Base-by-base conservation (phyloP, 2,329 filamentous ascomycete genomes). In the Lasiodiplodia gonubiensis region DNA sequence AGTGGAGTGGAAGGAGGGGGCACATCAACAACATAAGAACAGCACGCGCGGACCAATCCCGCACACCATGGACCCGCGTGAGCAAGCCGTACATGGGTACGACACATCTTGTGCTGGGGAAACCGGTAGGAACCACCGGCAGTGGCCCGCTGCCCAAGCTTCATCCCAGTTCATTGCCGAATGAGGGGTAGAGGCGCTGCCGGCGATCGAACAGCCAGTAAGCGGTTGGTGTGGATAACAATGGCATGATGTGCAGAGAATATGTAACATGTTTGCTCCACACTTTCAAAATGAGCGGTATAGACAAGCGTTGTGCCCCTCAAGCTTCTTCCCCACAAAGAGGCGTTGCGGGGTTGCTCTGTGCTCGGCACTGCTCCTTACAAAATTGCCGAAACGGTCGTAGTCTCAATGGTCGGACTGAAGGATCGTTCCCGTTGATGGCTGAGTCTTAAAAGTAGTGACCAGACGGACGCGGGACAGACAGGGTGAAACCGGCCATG, bases 281-380 rank as follows among this genome's bases (percentile, higher is more conserved):
- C 42, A 46, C 42, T 21, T 33, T 46, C 42, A 21, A 18, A n/a
- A 46, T 8, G 33, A 35, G 30, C 53, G 33, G 30, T 39, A 37
- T 30, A 35, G 52, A 35, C 25, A 61, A 18, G 25, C 25, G 57
- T 27, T 11, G 25, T 49, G 25, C 57, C 57, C 39, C 57, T 61
- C 57, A 61, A 27, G 57, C 57, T n/a, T 35, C 27, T 51, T 51
- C 59, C 59, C 59, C 59, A 51, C 59, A 63, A 63, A 63, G 59
- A 63, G 59, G 46, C 59, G 59, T 63, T 63, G 59, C 51, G 59
- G 59, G 59, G 59, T 63, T 51, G 39, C 42, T 33, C 39, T 37
- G 18, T 61, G 42, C 59, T 51, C 59, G 59, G 59, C 42, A 63
- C 37, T 63, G 59, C 27, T 18, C 12, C 39, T 16, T 49, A 14